Percentiles rank a stretch among this genome's conserved stretches.
These are phyloP conservation scores for Lipomyces sp. DNA, from an alignment of 805 yeast genomes.

Conservation along the genomic window DNA sequence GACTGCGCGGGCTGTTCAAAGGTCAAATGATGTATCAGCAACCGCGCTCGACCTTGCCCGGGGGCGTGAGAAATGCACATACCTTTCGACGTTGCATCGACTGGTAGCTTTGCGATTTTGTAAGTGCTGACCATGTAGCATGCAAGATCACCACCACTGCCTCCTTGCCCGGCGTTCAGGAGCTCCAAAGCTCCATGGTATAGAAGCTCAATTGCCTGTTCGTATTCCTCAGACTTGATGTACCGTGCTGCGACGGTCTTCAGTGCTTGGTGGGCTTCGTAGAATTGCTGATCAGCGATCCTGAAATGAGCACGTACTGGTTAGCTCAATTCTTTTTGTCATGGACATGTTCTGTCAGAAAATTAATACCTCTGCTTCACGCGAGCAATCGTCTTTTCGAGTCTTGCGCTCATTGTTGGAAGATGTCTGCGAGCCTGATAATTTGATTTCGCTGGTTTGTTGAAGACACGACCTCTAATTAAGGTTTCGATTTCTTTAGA, in stretches of 20 bases:
- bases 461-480: no score
- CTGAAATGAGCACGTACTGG: constrained; percentile 43
- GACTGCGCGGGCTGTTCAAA: constrained; percentile 40
- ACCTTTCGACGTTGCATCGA: constrained; percentile 46
- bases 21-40: not conserved
- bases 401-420: not conserved
- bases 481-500: no score
- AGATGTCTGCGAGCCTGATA: no score
- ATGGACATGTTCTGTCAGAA: no score
- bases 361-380: no score
- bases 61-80: constrained; percentile 39
- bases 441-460: no score
- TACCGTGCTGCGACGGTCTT: constrained; percentile 86
- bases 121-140: constrained; percentile 70
- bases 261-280: constrained; percentile 94
- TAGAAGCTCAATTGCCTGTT: constrained; percentile 69
- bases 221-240: constrained; percentile 62
- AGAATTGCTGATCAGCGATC: constrained; percentile 70
- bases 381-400: not conserved
- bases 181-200: constrained; percentile 68
- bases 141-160: constrained; percentile 76
- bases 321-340: no score
- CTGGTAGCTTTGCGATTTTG: constrained; percentile 47
- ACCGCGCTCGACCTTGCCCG: not conserved
- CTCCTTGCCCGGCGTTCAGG: constrained; percentile 66